Evolutionary conservation across 371 early-diverging fungal genomes (phyloP), one percentile per base, ranked within the genome.

Genomic region (Mucor ambiguus): DNA sequence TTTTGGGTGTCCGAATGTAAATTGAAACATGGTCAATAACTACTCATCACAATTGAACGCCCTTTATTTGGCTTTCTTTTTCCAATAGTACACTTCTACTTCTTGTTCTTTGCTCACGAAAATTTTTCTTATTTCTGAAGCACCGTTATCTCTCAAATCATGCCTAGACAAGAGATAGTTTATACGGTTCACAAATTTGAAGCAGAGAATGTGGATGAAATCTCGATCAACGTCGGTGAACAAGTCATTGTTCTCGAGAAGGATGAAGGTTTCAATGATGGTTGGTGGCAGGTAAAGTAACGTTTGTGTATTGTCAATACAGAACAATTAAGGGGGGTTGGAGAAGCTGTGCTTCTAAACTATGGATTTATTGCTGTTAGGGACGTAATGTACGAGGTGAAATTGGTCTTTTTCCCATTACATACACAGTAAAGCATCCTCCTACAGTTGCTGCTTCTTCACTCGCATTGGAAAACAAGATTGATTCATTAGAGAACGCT

Each of bases 231-330:
- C 35, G 81, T 81, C 29, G 90, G 88, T 11, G 92, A 93, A 55
- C 84, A 88, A 35, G 82, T 93, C 10, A 72, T 88, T 32, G 87
- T 93, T 1, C 65, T 92, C 14, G 90, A 91, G 67, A 83, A 82
- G 63, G 94, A 93, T 71, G 92, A 92, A 20, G 80, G 83, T 11
- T 92, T 83, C 70, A 81, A 82, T 30, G 94, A 93, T 72, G 93
- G 93, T 26, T 93, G 94, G 93, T 93, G 91, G 90, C 60, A 71
- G 61, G 71, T 70, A 71, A 57, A 55, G 22, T 32, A 57, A 29
- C 55, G 28, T 3, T 55, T 63, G 37, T 56, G 20, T 7, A 28
- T 22, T 28, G 32, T n/a, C 58, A 30, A 35, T 14, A 16, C 22
- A 48, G 7, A 54, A 37, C n/a, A 38, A 22, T 10, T 22, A 46